A percentile compares a stretch with the other conserved stretches of the same genome.
Conservation (phyloP, 768 basidiomycete species). For the Lactifluus volemus region DNA sequence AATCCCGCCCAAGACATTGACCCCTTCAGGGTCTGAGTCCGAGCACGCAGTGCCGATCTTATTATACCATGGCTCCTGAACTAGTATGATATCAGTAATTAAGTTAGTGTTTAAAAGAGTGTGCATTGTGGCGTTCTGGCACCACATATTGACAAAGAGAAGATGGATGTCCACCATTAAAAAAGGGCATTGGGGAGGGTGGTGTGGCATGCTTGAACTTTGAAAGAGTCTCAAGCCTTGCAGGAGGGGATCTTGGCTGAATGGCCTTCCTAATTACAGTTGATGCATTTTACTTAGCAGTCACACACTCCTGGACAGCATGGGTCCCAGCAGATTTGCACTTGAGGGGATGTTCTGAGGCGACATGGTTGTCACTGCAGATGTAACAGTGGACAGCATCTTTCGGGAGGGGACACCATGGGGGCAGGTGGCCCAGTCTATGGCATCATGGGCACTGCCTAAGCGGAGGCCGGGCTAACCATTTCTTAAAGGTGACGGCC, state of each 20-base stretch:
- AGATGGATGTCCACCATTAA: too few species aligned
- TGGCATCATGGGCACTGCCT: background rate
- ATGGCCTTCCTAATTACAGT: too few species aligned
- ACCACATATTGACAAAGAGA: too few species aligned
- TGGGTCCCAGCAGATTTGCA: too few species aligned
- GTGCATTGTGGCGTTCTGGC: background rate
- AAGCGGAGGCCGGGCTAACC: background rate
- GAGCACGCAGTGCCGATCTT: background rate
- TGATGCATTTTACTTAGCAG: too few species aligned
- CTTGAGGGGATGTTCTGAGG: too few species aligned
- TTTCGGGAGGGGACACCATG: background rate
- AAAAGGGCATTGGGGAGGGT: too few species aligned
- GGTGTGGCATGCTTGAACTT: too few species aligned
- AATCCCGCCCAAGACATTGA: background rate
- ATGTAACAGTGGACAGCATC: background rate
- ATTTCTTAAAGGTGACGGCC: background rate
- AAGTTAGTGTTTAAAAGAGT: background rate
- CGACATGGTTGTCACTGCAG: too few species aligned
- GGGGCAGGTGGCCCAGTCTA: background rate
- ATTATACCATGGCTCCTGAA: background rate
- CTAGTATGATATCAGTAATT: background rate
- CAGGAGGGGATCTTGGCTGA: too few species aligned
- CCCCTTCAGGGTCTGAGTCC: background rate
- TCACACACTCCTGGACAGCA: too few species aligned
- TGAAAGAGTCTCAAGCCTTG: too few species aligned